These are phyloP conservation scores for Cladosporium colombiae DNA, from an alignment of 2,329 filamentous ascomycete genomes.

Conservation along the genomic window DNA sequence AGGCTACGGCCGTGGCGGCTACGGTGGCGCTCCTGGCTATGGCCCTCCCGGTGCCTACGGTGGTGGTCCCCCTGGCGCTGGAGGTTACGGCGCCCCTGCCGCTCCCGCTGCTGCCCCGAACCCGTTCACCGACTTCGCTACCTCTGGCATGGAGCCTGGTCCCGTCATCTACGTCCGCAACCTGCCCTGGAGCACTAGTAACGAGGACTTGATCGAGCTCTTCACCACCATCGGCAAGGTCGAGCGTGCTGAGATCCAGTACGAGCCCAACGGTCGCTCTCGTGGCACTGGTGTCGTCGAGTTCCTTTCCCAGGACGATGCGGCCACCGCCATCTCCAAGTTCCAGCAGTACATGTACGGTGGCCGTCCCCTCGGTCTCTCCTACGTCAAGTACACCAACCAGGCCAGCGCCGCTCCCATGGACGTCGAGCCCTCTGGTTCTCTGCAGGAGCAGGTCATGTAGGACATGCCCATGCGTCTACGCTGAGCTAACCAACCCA, in stretches of 20 bases:
- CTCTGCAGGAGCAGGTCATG: conserved; percentile 92
- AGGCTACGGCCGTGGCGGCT: conserved; percentile 52
- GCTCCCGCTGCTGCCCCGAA: conserved; percentile 63
- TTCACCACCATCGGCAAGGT: conserved; percentile 98
- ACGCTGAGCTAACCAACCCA: conserved; percentile 3
- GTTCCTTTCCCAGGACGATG: conserved; percentile 79
- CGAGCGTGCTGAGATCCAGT: conserved; percentile 98
- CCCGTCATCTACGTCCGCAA: conserved; percentile 94
- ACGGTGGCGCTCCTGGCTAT: conserved; percentile 52
- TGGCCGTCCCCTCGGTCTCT: conserved; percentile 87
- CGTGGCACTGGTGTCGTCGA: conserved; percentile 95
- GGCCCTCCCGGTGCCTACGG: conserved; percentile 59
- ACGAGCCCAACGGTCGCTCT: conserved; percentile 93
- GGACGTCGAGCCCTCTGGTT: conserved; percentile 69
- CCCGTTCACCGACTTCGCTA: conserved; percentile 90
- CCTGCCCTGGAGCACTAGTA: conserved; percentile 97
- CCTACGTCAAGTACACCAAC: conserved; percentile 90
- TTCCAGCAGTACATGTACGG: conserved; percentile 98
- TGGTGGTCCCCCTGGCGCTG: conserved; percentile 57
- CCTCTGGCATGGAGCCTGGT: conserved; percentile 78
- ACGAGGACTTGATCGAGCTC: conserved; percentile 92
- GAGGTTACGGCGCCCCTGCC: conserved; percentile 56
- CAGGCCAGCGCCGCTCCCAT: conserved; percentile 62
- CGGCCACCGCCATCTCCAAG: conserved; percentile 91
- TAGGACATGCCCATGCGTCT: not conserved